Evolutionary conservation across 257 asterid species (phyloP), one percentile per base, ranked within the genome.

Genomic region (Mitragyna speciosa): DNA sequence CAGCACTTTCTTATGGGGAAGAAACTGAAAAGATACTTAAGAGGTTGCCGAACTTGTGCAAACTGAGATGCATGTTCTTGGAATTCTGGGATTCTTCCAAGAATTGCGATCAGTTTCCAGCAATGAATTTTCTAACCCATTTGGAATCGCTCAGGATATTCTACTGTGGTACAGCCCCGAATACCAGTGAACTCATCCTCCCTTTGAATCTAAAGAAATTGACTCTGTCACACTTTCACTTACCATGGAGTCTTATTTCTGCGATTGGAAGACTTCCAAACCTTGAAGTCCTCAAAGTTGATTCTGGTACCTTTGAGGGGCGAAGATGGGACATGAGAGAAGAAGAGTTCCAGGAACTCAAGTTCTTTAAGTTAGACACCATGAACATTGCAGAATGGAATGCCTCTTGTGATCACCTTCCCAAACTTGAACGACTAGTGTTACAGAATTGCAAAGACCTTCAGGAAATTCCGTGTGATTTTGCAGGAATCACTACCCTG

Each of bases 31-130:
- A 70, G 54, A 28, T 67, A 3, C 1, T 76, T 1, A 52, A 20
- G 28, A 58, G 33, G 75, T 68, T 70, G 24, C 77, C 81, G 4
- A 69, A 76, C 70, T 77, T 81, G 1, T 26, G 71, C 19, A 81
- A 76, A 19, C 56, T 81, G 47, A 77, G 33, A 33, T 56, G 80
- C 77, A 56, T 59, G 30, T 76, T 76, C 45, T 59, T 39, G 7
- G 17, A 30, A 14, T n/a, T n/a, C 2, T 22, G 36, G 70, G 54
- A 47, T 51, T 69, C 31, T 45, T 69, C 80, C 20, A 9, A 72
- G 52, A 66, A 70, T n/a, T 36, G 31, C 26, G 7, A 43, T 58
- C 43, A 33, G 61, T 70, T 68, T 26, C 84, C 77, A 14, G n/a
- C 0, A 2, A 12, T 81, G 16, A 16, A 43, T 20, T 26, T n/a